phyloP scores from a whole-genome alignment of 2,329 filamentous ascomycete species.

The Pseudopithomyces maydicus region DNA sequence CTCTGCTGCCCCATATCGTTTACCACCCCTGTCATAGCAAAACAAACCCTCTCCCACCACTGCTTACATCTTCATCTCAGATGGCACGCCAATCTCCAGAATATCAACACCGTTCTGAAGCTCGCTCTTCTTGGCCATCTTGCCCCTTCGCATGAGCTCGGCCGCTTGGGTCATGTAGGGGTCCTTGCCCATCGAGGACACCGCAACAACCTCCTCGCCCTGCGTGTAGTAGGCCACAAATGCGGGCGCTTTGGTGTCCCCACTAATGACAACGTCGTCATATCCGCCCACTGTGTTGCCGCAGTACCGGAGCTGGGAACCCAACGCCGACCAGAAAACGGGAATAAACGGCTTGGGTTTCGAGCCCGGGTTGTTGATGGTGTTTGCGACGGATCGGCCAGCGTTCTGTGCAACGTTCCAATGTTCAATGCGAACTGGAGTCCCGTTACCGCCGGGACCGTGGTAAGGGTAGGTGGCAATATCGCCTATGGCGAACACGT shows the following conservation, averaged over 20 bases:
- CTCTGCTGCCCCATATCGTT: neutral
- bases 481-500: constrained; percentile 92
- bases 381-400: constrained; percentile 76
- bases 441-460: constrained; percentile 80
- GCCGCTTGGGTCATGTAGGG: constrained; percentile 82
- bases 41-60: too few relatives aligned
- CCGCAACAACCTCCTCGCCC: constrained; percentile 84
- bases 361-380: constrained; percentile 71
- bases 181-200: constrained; percentile 89
- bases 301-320: constrained; percentile 88
- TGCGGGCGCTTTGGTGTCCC: constrained; percentile 71
- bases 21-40: neutral
- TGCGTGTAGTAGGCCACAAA: constrained; percentile 90
- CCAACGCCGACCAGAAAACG: constrained; percentile 95
- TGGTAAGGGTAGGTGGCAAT: constrained; percentile 95
- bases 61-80: constrained; percentile 51
- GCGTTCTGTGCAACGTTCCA: constrained; percentile 98
- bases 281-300: constrained; percentile 83
- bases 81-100: constrained; percentile 50
- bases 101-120: constrained; percentile 65
- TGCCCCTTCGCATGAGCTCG: constrained; percentile 80
- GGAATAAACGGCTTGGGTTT: constrained; percentile 79
- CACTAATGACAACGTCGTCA: constrained; percentile 83
- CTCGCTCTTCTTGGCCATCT: constrained; percentile 83
- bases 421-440: constrained; percentile 85